These are phyloP conservation scores for Phaeoacremonium minimum DNA, from an alignment of 2,329 filamentous ascomycete genomes.

Conservation along the genomic window DNA sequence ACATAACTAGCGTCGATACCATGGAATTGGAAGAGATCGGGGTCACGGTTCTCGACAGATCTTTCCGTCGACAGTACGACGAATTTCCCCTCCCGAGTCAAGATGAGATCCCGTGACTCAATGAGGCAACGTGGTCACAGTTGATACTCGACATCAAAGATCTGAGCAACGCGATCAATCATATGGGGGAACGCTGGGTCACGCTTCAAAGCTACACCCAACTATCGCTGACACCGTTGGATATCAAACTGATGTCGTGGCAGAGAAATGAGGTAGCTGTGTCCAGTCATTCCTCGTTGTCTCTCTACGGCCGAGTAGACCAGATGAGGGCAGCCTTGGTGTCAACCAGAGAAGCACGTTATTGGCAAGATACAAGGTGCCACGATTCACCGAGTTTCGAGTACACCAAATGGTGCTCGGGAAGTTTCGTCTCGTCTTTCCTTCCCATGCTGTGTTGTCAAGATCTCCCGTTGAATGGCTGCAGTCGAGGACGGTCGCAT, in stretches of 20 bases:
- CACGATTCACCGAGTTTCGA: slow-evolving; percentile 8
- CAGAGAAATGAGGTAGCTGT: slow-evolving; percentile 28
- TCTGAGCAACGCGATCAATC: slow-evolving; percentile 20
- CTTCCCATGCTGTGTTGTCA: too few species aligned
- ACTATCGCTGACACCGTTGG: slow-evolving; percentile 25
- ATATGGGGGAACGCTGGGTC: slow-evolving; percentile 24
- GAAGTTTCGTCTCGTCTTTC: too few species aligned
- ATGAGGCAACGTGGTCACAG: slow-evolving; percentile 32
- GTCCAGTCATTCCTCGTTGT: slow-evolving; percentile 6
- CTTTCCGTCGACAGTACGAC: slow-evolving; percentile 27
- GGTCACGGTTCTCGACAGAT: slow-evolving; percentile 12
- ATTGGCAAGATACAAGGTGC: slow-evolving; percentile 8
- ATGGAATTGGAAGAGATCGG: too few species aligned
- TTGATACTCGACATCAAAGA: slow-evolving; percentile 24
- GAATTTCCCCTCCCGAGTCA: slow-evolving; percentile 19
- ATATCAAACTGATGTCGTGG: slow-evolving; percentile 33
- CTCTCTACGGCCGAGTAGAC: slow-evolving; percentile 5
- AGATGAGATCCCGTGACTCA: slow-evolving; percentile 37
- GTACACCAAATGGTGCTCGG: too few species aligned
- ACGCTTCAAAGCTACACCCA: slow-evolving; percentile 32
- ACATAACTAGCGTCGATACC: too few species aligned
- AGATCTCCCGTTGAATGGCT: too few species aligned
- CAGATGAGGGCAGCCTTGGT: slow-evolving; percentile 7
- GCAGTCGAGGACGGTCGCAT: too few species aligned
- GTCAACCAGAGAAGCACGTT: slow-evolving; percentile 6